Evolutionary conservation across 2,329 filamentous ascomycete species (phyloP), one percentile per base, ranked within the genome.

Genomic region (Paramyrothecium roridum): DNA sequence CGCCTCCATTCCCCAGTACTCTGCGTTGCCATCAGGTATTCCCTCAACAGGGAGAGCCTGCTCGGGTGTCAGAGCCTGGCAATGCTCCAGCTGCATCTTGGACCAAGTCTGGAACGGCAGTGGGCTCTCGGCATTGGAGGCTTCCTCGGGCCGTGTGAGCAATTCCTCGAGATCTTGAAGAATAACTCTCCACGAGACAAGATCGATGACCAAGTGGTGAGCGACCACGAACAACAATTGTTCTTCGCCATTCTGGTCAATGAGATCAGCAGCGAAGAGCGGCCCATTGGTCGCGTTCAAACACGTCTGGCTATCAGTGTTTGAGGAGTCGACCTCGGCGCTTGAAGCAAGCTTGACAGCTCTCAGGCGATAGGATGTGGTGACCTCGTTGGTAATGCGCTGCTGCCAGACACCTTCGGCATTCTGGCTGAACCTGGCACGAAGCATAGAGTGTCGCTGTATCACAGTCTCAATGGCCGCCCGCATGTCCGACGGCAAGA

Each of bases 101-200:
- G 60, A 65, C 76, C 75, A 78, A 23, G 61, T 65, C 45, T 73
- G 70, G 58, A 77, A 79, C 0, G 66, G 57, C 53, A 57, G 48
- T 1, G 50, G 60, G 3, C 58, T 63, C 10, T 63, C 60, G 13
- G 30, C 59, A 52, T 47, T 43, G 11, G 16, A 56, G 33, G 37
- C 17, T 48, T 3, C 13, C 2, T 54, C 53, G 60, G 63, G 43
- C 0, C 20, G 54, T 1, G 57, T n/a, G 0, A 78, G 59, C 3
- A 73, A 53, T 11, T 73, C 71, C 52, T 80, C 76, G 0, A 78
- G 61, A 46, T 78, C 74, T 50, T 73, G 70, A 0, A 76, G 65
- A 1, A 80, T 63, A 4, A 78, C 65, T 30, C 75, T 66, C 77
- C 77, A 80, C 0, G 76, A 77, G 1, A 80, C 77, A 2, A 80